Base-by-base conservation (phyloP, 345 rosid genomes). In the Cardamine resedifolia region DNA sequence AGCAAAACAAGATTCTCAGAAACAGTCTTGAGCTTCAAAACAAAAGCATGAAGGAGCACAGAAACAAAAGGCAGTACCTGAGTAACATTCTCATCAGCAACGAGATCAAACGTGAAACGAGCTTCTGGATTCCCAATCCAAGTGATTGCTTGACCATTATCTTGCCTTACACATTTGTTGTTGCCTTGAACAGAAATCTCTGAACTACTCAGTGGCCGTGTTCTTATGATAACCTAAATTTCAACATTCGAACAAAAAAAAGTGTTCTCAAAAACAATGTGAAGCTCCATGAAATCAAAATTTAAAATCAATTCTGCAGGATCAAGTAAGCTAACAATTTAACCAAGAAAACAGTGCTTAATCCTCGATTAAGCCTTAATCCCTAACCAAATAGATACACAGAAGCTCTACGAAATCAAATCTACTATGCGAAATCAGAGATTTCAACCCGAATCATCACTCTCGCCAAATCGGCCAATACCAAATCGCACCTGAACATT, bases 91-190 rank as follows among this genome's bases (percentile, higher is more conserved):
- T 92, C 98, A 62, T 96, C 97, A 21, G 99, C 99, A 33, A 96
- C 97, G 44, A 84, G 78, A 75, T 96, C 99, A 48, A 96, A 96
- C 0, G 99, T 96, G 80, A 86, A 92, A 7, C 99, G 91, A 2
- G 92, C 86, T 73, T 90, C 98, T 0, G 98, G 99, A 81, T 82
- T 94, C 66, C 94, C 98, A 4, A 76, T 83, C 99, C 99, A 96
- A 76, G 96, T 86, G 14, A 96, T 70, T 14, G 88, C 81, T 74
- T 96, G 99, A 16, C 87, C 71, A 62, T 88, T 96, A 48, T 96
- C 99, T 80, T 88, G 97, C 82, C 84, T 86, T 14, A 92, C 84
- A 64, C 99, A 96, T 74, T 84, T 92, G 66, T 68, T 74, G 48
- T 79, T 50, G 23, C 99, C 97, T 85, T 96, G 98, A 19, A 77